A percentile compares a stretch with the other conserved stretches of the same genome.
Conservation (phyloP, 495 filamentous ascomycete genomes). For the Penicillium roqueforti region DNA sequence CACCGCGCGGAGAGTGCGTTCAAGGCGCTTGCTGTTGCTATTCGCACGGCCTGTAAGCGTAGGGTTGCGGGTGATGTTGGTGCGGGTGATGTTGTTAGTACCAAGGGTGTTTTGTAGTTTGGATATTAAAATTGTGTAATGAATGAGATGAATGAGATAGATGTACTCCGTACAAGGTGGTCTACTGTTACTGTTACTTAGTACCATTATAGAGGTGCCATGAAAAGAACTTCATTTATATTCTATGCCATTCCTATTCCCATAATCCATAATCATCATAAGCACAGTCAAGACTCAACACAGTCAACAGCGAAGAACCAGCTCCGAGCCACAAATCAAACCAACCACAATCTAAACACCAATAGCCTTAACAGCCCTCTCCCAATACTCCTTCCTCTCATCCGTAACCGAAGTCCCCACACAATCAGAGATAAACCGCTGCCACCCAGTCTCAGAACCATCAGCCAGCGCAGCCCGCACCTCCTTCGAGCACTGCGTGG, state of each 20-base stretch:
- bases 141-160: constrained; percentile 3
- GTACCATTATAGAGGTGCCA: not conserved
- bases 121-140: not conserved
- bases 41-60: constrained; percentile 66
- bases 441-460: constrained; percentile 54
- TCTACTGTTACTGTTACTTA: not conserved
- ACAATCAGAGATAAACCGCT: constrained; percentile 58
- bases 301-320: constrained; percentile 9
- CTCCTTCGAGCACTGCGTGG: constrained; percentile 52
- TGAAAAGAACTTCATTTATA: not conserved
- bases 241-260: not conserved
- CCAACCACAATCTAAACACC: constrained; percentile 12
- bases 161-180: not conserved
- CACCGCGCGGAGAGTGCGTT: constrained; percentile 96
- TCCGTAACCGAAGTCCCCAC: constrained; percentile 51
- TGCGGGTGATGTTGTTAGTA: constrained; percentile 89
- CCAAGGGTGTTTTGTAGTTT: constrained; percentile 72
- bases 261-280: not conserved
- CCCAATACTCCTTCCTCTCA: constrained; percentile 56
- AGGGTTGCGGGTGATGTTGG: constrained; percentile 68
- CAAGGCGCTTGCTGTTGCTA: constrained; percentile 88
- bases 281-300: no score
- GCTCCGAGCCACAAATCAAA: constrained; percentile 5
- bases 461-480: constrained; percentile 45
- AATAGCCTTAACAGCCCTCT: constrained; percentile 35